Base-by-base conservation (phyloP, 768 basidiomycete genomes). In the Tulasnella sp. region DNA sequence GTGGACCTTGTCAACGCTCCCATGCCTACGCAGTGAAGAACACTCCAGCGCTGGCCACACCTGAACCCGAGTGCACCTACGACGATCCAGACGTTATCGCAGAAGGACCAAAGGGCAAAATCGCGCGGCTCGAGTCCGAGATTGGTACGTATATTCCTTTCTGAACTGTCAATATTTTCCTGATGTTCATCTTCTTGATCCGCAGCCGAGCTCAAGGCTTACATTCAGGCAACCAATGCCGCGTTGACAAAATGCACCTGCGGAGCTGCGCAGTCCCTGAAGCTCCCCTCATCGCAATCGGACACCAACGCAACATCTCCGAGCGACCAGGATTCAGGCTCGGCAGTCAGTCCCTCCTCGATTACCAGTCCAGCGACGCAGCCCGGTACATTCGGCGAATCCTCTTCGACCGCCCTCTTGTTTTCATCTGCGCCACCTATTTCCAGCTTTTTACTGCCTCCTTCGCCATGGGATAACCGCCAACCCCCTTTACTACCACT, bases 11-110 rank as follows among this genome's bases (percentile, higher is more conserved):
- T 24, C 46, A 40, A 27, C 58, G 40, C 10, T 62, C 76, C 18
- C 76, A 77, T 62, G 76, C 76, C 40, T 58, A 77, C 42, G 52
- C 76, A n/a, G 56, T 71, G 34, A 77, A 62, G 52, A 24, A 24
- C 46, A 31, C 58, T 39, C 76, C 76, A 18, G 7, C 34, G 12
- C 10, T 36, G 31, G 68, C 76, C 24, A 4, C 56, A 1, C 24
- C 48, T 21, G 48, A 62, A 16, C 76, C 76, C 4, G 52, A 77
- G 21, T 77, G 76, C 40, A 62, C 52, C 8, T 77, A 38, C 68
- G 76, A 77, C 31, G 58, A 77, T 31, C 76, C 76, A 18, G 56
- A 77, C 39, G 52, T 52, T 21, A 71, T 62, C 18, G 48, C 76
- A 12, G 76, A 62, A n/a, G 76, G 76, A 58, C 76, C 76, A 6